Evolutionary conservation across 768 basidiomycete species (phyloP).

Genomic region (Hortiboletus campestris): DNA sequence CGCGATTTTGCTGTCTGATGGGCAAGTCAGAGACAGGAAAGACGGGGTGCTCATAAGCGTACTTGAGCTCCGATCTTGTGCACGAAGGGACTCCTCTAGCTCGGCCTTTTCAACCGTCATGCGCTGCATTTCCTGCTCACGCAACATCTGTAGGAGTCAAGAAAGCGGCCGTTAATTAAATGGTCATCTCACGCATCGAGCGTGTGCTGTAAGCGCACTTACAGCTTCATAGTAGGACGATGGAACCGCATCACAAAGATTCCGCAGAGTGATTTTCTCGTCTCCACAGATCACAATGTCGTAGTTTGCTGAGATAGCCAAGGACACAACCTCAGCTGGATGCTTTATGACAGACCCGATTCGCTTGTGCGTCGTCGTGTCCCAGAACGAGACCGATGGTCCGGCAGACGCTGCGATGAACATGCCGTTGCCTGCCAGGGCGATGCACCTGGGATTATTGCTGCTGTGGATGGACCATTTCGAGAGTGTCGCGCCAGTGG

Average conservation of each 20-base stretch:
- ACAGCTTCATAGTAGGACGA: constrained; percentile 3
- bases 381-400: constrained; percentile 7
- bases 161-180: background rate
- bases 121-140: background rate
- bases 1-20: background rate
- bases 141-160: background rate
- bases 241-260: background rate
- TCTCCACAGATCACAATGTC: background rate
- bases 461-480: background rate
- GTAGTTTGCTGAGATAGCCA: constrained; percentile 4
- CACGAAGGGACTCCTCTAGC: background rate
- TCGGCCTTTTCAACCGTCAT: background rate
- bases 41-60: background rate
- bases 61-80: background rate
- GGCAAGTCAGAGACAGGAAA: background rate
- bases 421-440: background rate
- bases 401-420: background rate
- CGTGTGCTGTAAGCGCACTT: background rate
- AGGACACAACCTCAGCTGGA: background rate
- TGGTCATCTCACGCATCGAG: background rate
- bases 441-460: background rate
- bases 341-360: constrained; percentile 1
- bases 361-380: background rate
- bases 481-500: background rate
- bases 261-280: background rate